Percentiles rank a stretch among this genome's conserved stretches.
These are phyloP conservation scores for Pythium rhizo-oryzae DNA, from an alignment of 352 stramenopile species.

Conservation along the genomic window DNA sequence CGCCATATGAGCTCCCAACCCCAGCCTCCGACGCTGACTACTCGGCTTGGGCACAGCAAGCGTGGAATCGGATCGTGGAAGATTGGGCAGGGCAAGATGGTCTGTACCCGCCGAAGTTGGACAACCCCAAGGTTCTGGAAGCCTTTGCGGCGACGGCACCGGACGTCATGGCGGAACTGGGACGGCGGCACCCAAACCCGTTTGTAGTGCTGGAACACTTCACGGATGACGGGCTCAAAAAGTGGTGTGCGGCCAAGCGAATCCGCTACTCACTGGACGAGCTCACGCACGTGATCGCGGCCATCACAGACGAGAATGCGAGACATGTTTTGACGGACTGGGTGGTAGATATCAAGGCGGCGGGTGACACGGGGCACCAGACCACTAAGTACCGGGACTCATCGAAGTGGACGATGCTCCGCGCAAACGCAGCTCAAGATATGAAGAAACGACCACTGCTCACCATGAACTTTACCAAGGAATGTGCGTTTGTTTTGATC, in stretches of 20 bases:
- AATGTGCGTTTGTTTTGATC: not conserved
- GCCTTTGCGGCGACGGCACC: not conserved
- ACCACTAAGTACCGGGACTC: not conserved
- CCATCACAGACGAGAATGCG: not conserved
- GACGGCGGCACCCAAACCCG: not conserved
- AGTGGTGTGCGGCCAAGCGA: not conserved
- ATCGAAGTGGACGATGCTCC: not conserved
- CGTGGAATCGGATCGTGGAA: not conserved
- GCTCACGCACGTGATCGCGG: not conserved
- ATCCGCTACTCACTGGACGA: not conserved
- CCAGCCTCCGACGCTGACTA: not conserved
- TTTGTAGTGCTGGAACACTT: not conserved
- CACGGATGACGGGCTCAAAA: not conserved
- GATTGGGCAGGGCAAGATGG: slow-evolving; percentile 4
- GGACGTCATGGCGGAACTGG: slow-evolving; percentile 1
- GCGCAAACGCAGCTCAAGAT: not conserved
- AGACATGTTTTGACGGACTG: not conserved
- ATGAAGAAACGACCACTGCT: not conserved
- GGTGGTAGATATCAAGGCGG: not conserved
- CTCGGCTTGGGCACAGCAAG: not conserved
- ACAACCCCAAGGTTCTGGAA: not conserved
- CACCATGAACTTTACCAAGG: not conserved
- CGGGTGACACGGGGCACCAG: not conserved
- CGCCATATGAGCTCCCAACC: too few species aligned
- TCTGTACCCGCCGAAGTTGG: not conserved